These are phyloP conservation scores for Diphasiastrum complanatum DNA, from an alignment of 83 land plant genomes.

Conservation along the genomic window DNA sequence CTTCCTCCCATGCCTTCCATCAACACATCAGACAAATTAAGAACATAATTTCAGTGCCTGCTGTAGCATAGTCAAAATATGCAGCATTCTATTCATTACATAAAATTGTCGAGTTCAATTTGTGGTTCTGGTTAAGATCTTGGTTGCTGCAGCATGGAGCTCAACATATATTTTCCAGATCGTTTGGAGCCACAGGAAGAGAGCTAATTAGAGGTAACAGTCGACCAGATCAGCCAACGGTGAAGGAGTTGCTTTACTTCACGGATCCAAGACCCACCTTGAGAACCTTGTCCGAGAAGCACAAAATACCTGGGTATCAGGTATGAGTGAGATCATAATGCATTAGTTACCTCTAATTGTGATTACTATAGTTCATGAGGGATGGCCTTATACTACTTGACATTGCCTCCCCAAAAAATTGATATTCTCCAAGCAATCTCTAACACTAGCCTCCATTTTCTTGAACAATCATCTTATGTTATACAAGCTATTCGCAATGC, in stretches of 20 bases:
- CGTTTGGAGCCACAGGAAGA: conserved; percentile 18
- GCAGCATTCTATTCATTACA: neutral
- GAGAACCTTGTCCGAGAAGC: conserved; percentile 11
- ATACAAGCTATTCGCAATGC: too few species aligned
- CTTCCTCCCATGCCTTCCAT: neutral
- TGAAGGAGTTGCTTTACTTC: conserved; percentile 19
- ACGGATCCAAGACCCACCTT: conserved; percentile 16
- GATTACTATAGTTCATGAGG: too few species aligned
- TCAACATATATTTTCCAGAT: conserved; percentile 23
- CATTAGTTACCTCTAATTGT: neutral
- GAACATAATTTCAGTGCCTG: too few species aligned
- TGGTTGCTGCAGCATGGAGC: conserved; percentile 17
- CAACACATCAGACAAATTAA: too few species aligned
- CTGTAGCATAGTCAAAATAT: too few species aligned
- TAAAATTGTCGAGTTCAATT: too few species aligned
- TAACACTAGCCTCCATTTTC: too few species aligned
- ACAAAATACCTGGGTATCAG: conserved; percentile 28
- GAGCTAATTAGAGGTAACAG: conserved; percentile 13
- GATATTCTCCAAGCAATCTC: too few species aligned
- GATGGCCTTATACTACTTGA: too few species aligned
- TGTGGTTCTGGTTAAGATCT: neutral
- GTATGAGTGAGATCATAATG: too few species aligned
- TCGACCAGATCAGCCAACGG: conserved; percentile 19
- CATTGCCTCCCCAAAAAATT: too few species aligned
- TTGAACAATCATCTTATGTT: too few species aligned